Conservation (phyloP, 2,329 filamentous ascomycete species). For the Exophiala bonariae region DNA sequence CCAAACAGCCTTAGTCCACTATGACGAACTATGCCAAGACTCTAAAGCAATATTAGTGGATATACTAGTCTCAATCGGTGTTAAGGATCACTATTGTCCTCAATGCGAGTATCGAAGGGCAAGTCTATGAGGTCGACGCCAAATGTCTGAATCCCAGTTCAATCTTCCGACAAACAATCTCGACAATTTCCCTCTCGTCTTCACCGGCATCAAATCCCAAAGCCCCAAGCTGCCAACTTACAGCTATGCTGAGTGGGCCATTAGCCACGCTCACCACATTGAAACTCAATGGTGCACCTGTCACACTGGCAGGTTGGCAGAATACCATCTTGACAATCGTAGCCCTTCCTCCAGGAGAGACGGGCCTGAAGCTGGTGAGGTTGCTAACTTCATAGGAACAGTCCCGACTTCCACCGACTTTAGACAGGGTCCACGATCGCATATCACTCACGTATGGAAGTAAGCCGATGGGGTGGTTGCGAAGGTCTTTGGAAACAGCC, state of each 20-base stretch:
- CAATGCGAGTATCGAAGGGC: no score
- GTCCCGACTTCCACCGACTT: constrained; percentile 41
- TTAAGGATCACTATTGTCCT: no score
- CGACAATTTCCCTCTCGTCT: not conserved
- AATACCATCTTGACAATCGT: constrained; percentile 42
- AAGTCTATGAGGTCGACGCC: not conserved
- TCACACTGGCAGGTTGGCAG: constrained; percentile 44
- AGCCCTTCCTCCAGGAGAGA: not conserved
- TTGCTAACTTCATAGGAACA: constrained; percentile 50
- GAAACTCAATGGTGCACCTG: constrained; percentile 40
- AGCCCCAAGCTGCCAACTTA: constrained; percentile 46
- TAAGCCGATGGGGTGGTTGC: constrained; percentile 45
- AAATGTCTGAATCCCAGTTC: not conserved
- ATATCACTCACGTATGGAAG: constrained; percentile 44
- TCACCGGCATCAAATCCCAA: constrained; percentile 30
- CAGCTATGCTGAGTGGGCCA: constrained; percentile 39
- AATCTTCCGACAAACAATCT: not conserved
- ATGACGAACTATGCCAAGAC: no score
- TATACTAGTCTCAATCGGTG: no score
- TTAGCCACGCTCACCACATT: constrained; percentile 43
- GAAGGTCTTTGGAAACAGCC: constrained; percentile 31
- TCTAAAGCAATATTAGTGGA: no score
- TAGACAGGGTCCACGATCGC: constrained; percentile 39
- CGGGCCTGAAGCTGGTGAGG: constrained; percentile 38
- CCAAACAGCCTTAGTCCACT: no score